Evolutionary conservation across 768 basidiomycete genomes (phyloP), one percentile per base, ranked within the genome.

Genomic region (Amanita rimosa): DNA sequence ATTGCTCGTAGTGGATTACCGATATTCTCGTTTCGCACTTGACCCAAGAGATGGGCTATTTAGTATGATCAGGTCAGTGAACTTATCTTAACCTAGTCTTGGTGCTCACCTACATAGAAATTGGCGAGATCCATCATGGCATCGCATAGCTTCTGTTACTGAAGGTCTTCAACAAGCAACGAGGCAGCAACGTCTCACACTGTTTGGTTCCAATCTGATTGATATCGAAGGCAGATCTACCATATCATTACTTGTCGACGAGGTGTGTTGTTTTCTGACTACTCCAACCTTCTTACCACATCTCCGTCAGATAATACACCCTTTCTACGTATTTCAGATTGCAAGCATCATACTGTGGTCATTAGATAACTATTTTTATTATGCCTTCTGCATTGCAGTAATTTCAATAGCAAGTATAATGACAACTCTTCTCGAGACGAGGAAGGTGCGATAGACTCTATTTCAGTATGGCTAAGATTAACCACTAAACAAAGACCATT

Each of bases 301-400:
- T 6, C 27, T 13, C 21, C 26, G n/a, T 13, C 39, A 71, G 91
- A 79, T 96, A 39, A 84, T 98, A 34, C 95, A 98, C 60, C 96
- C 96, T 0, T 98, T 98, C 66, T 98, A 97, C 61, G 85, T 99
- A 48, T 99, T 99, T 60, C 96, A 99, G 73, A 83, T 97, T 55
- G 91, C 91, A 44, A 96, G 92, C 55, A 86, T 98, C 55, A 69
- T 88, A 34, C 68, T 99, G 5, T 99, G 96, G 96, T 85, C 87
- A 1, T 58, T 98, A 46, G 96, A 99, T 55, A 78, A 97, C 61
- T 99, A 98, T 60, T 92, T 85, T 56, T 97, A 97, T 59, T 98
- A 98, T 62, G 95, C 94, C 9, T 95, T 94, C 56, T 96, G 93
- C 57, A 99, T 98, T 56, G 90, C 82, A 24, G 68, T 96, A 36